A percentile compares a stretch with the other conserved stretches of the same genome.
phyloP scores from a whole-genome alignment of 2,329 filamentous ascomycete species.

The Talaromyces sp. region DNA sequence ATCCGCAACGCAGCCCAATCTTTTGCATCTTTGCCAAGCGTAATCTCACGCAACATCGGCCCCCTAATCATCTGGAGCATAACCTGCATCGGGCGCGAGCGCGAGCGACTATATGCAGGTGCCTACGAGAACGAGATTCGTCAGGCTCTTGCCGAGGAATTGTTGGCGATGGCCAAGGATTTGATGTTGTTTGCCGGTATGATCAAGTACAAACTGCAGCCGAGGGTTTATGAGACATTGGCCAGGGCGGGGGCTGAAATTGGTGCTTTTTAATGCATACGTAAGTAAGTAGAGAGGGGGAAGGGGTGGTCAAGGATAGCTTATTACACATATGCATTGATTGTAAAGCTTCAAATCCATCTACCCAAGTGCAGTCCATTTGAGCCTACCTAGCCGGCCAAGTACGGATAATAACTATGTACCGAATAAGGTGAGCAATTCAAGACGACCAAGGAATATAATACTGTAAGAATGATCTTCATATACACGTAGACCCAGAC shows the following conservation, averaged over 20 bases:
- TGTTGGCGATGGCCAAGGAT: slow-evolving; percentile 80
- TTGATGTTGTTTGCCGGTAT: slow-evolving; percentile 91
- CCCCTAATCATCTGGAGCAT: slow-evolving; percentile 94
- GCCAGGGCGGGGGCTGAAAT: slow-evolving; percentile 73
- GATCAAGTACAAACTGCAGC: slow-evolving; percentile 84
- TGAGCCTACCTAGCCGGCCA: neutral
- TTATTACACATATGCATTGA: neutral
- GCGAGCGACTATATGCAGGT: slow-evolving; percentile 65
- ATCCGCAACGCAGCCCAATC: slow-evolving; percentile 78
- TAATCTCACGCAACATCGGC: slow-evolving; percentile 84
- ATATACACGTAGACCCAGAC: neutral
- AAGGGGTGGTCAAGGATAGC: neutral
- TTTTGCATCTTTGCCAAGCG: slow-evolving; percentile 73
- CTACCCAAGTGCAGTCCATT: neutral
- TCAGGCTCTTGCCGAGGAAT: slow-evolving; percentile 58
- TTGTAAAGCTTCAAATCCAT: neutral
- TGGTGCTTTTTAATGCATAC: slow-evolving; percentile 34
- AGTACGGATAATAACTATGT: neutral
- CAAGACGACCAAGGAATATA: neutral
- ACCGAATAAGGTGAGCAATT: neutral
- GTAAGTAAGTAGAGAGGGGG: neutral
- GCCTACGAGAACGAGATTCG: slow-evolving; percentile 61
- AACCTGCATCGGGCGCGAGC: slow-evolving; percentile 74
- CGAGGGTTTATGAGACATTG: slow-evolving; percentile 81
- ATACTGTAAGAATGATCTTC: neutral